Percentiles rank a stretch among this genome's conserved stretches.
These are phyloP conservation scores for Emmonsiellopsis sp. DNA, from an alignment of 2,329 filamentous ascomycete genomes.

Conservation along the genomic window DNA sequence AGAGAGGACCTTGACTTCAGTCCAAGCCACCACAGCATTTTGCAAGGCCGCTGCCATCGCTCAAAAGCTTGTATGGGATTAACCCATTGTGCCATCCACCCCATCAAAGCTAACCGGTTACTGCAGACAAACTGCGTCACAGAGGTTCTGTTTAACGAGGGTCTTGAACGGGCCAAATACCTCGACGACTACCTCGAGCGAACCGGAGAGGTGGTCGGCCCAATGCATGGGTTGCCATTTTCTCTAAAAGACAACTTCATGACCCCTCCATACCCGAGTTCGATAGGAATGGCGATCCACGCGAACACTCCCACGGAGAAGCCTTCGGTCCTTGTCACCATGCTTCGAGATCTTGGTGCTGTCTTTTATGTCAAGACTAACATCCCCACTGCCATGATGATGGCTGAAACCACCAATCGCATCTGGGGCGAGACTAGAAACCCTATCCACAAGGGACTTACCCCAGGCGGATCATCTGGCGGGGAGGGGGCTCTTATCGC, in stretches of 20 bases:
- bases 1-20: constrained; percentile 17
- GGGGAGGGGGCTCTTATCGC: constrained; percentile 28
- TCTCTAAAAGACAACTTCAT: constrained; percentile 35
- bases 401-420: constrained; percentile 35
- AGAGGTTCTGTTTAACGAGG: constrained; percentile 45
- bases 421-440: constrained; percentile 35
- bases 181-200: constrained; percentile 29
- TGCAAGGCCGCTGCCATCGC: constrained; percentile 31
- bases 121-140: constrained; percentile 52
- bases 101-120: neutral
- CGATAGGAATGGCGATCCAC: constrained; percentile 12
- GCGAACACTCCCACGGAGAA: constrained; percentile 16
- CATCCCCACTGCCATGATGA: constrained; percentile 35
- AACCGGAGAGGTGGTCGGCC: constrained; percentile 32
- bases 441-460: constrained; percentile 25
- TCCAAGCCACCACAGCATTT: constrained; percentile 22
- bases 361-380: constrained; percentile 36
- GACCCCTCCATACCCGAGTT: constrained; percentile 15
- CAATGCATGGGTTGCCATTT: constrained; percentile 35
- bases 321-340: constrained; percentile 25
- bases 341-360: constrained; percentile 33
- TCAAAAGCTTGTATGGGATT: constrained; percentile 19
- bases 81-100: neutral
- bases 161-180: constrained; percentile 25
- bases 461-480: constrained; percentile 27